Conservation (phyloP, 352 stramenopile species). For the Pilasporangium apinafurcum region DNA sequence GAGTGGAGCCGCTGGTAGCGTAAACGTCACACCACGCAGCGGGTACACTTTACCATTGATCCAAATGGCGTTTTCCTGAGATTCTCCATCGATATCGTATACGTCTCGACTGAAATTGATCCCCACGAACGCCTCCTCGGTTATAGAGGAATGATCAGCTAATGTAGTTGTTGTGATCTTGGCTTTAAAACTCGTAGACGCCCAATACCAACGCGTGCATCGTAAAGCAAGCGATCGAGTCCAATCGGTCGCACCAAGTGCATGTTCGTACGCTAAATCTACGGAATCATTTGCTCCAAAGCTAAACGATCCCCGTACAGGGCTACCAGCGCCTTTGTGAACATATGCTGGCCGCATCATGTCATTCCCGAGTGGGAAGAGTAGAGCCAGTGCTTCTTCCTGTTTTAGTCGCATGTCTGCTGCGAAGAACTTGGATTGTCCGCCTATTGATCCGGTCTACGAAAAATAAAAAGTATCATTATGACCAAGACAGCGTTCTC, state of each 20-base stretch:
- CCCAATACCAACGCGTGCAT: conserved; percentile 35
- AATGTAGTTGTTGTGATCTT: conserved; percentile 9
- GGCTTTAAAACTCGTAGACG: conserved; percentile 23
- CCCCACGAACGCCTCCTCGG: conserved; percentile 14
- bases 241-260: conserved; percentile 32
- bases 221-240: conserved; percentile 30
- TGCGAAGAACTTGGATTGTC: conserved; percentile 5
- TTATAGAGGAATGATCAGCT: not conserved
- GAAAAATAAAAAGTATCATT: not conserved
- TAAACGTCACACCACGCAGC: conserved; percentile 27
- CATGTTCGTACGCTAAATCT: not conserved
- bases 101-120: conserved; percentile 42
- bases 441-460: conserved; percentile 7
- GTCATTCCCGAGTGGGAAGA: conserved; percentile 34
- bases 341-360: conserved; percentile 31
- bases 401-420: conserved; percentile 15
- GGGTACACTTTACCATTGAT: conserved; percentile 26
- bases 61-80: conserved; percentile 45
- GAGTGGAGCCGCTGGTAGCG: conserved; percentile 10
- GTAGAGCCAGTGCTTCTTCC: conserved; percentile 25
- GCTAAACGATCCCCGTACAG: conserved; percentile 14
- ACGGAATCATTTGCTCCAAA: conserved; percentile 14
- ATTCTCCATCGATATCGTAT: conserved; percentile 43
- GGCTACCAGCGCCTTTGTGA: conserved; percentile 29
- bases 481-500: not conserved